Percentiles rank a stretch among this genome's conserved stretches.
phyloP scores from a whole-genome alignment of 148 eudicot genomes.

The Diospyros lotus region DNA sequence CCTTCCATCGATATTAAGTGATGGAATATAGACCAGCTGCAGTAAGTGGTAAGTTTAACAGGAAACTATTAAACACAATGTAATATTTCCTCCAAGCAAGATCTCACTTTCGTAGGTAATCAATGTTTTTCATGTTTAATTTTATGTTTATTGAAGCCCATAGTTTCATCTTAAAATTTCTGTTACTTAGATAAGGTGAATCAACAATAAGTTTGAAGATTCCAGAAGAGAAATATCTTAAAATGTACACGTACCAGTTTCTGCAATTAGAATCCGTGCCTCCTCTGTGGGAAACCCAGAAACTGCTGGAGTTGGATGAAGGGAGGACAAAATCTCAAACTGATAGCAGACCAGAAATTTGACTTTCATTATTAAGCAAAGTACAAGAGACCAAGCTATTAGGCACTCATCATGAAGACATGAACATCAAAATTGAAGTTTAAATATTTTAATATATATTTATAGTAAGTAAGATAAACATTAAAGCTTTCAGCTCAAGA shows the following conservation, averaged over 20 bases:
- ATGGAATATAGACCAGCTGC: conserved; percentile 2
- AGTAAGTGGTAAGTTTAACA: conserved; percentile 1
- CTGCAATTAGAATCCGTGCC: conserved; percentile 73
- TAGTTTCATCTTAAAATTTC: background rate
- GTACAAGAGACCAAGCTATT: background rate
- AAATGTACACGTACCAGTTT: conserved; percentile 54
- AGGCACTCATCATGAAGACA: background rate
- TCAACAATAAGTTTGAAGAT: background rate
- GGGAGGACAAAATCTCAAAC: conserved; percentile 80
- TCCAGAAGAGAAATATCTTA: background rate
- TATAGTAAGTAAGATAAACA: background rate
- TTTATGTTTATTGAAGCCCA: background rate
- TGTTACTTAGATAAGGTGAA: background rate
- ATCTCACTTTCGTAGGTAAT: background rate
- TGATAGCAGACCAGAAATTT: conserved; percentile 23
- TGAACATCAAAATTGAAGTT: background rate
- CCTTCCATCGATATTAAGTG: background rate
- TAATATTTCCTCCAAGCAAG: background rate
- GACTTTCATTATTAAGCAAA: background rate
- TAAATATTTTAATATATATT: background rate
- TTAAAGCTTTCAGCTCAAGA: background rate
- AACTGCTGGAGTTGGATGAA: conserved; percentile 97
- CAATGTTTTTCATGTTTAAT: background rate
- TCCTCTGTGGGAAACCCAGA: conserved; percentile 92
- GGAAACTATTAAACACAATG: background rate